Conservation (phyloP, 768 basidiomycete genomes). For the Plicaturopsis crispa region DNA sequence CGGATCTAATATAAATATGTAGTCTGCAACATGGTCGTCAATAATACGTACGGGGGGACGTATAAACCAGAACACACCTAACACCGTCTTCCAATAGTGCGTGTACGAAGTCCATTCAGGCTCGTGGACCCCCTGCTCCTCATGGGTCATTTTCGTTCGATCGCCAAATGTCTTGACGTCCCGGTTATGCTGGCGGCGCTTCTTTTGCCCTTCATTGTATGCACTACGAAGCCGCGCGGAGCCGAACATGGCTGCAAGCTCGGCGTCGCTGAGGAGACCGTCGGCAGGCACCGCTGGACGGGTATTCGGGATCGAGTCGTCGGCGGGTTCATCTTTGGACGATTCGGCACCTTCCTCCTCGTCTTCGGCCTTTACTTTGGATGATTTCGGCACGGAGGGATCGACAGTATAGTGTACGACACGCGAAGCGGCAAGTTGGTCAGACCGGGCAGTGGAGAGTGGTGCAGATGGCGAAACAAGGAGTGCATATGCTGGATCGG, state of each 20-base stretch:
- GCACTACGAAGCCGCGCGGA: conserved; percentile 46
- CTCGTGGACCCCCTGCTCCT: conserved; percentile 52
- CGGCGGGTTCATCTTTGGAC: conserved; percentile 52
- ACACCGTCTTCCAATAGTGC: conserved; percentile 73
- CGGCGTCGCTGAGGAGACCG: conserved; percentile 56
- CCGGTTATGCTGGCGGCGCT: conserved; percentile 10
- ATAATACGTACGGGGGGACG: conserved; percentile 3
- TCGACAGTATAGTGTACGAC: conserved; percentile 71
- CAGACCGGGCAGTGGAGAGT: too few relatives aligned
- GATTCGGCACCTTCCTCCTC: conserved; percentile 25
- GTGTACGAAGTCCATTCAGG: conserved; percentile 89
- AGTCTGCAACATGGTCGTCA: conserved; percentile 45
- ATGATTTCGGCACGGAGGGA: conserved; percentile 34
- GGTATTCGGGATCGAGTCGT: conserved; percentile 67
- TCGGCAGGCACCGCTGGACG: conserved; percentile 51
- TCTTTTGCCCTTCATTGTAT: conserved; percentile 51
- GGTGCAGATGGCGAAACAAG: too few relatives aligned
- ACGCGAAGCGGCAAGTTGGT: conserved; percentile 53
- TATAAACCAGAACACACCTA: conserved; percentile 43
- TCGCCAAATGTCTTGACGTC: conserved; percentile 39
- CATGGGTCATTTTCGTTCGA: conserved; percentile 30
- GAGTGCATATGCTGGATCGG: conserved; percentile 77
- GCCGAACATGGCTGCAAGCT: conserved; percentile 35
- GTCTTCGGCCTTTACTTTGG: conserved; percentile 31
- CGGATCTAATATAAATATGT: conserved; percentile 73